Conservation (phyloP, 495 filamentous ascomycete genomes). For the Penicillium mononematosum region DNA sequence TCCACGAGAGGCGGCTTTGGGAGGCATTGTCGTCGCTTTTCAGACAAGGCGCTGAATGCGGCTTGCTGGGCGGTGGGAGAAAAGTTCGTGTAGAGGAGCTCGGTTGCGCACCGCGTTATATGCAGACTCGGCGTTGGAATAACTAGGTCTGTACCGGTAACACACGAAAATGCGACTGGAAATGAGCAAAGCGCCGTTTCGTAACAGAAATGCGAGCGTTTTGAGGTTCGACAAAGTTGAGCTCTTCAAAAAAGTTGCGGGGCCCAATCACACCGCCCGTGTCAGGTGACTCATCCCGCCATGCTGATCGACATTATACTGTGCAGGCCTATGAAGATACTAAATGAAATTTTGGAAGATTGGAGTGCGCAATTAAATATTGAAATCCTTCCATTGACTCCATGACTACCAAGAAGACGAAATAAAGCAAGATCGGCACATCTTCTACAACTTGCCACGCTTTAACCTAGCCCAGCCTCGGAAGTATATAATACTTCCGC, state of each 20-base stretch:
- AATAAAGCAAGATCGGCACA: constrained; percentile 18
- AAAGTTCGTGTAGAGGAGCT: constrained; percentile 10
- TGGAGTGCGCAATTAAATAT: not conserved
- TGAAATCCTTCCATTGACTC: constrained; percentile 21
- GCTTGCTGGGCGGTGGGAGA: constrained; percentile 12
- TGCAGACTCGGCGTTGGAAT: not conserved
- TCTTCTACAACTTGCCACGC: constrained; percentile 17
- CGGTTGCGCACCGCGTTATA: constrained; percentile 8
- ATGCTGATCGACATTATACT: not conserved
- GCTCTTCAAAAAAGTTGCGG: constrained; percentile 32
- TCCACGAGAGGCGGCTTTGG: constrained; percentile 40
- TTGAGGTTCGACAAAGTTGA: constrained; percentile 22
- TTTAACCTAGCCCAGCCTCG: constrained; percentile 1
- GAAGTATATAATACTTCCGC: constrained; percentile 24
- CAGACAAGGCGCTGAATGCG: constrained; percentile 23
- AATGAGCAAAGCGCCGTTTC: not conserved
- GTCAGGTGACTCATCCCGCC: constrained; percentile 13
- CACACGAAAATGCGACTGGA: not conserved
- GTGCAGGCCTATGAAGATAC: too few species aligned
- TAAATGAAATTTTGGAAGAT: not conserved
- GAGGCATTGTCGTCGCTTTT: constrained; percentile 39
- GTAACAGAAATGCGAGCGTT: constrained; percentile 6
- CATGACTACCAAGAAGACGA: constrained; percentile 20
- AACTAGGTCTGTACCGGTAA: too few species aligned
- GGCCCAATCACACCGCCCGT: constrained; percentile 23